Evolutionary conservation across 768 basidiomycete genomes (phyloP).

Genomic region (Podaxis sp.): DNA sequence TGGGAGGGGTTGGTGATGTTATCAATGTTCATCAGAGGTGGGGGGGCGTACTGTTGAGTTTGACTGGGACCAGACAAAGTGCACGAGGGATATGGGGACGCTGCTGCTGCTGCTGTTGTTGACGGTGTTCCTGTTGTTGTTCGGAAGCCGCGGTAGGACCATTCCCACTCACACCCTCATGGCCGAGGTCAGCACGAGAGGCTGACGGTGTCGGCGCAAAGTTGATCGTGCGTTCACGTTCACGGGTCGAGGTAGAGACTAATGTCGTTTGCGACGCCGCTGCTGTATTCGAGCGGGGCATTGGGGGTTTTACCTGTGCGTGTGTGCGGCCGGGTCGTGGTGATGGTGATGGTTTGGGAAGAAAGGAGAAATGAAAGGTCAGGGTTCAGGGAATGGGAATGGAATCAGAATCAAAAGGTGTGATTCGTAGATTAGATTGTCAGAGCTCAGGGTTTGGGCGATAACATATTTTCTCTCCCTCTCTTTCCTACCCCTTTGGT

Average conservation of each 20-base stretch:
- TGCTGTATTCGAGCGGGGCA: neutral
- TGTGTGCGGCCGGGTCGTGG: neutral
- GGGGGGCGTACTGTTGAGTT: neutral
- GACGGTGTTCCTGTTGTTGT: neutral
- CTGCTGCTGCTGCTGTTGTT: neutral
- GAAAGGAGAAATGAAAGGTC: neutral
- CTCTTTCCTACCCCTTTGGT: too few relatives aligned
- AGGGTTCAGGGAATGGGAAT: neutral
- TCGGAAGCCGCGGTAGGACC: neutral
- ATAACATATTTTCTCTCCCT: neutral
- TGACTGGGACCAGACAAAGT: neutral
- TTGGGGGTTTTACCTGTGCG: neutral
- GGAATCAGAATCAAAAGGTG: neutral
- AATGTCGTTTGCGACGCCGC: neutral
- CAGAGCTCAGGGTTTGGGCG: neutral
- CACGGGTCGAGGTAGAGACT: constrained; percentile 15
- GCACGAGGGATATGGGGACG: neutral
- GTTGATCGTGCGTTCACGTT: constrained; percentile 25
- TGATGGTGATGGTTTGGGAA: neutral
- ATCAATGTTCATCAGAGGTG: neutral
- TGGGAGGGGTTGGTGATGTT: neutral
- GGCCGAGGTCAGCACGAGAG: neutral
- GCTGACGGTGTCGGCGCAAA: constrained; percentile 4
- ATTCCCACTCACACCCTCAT: neutral
- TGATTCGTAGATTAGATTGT: neutral